Evolutionary conservation across 108 stramenopile species (phyloP), one percentile per base, ranked within the genome.

Genomic region (Cyclotella kingstonii): DNA sequence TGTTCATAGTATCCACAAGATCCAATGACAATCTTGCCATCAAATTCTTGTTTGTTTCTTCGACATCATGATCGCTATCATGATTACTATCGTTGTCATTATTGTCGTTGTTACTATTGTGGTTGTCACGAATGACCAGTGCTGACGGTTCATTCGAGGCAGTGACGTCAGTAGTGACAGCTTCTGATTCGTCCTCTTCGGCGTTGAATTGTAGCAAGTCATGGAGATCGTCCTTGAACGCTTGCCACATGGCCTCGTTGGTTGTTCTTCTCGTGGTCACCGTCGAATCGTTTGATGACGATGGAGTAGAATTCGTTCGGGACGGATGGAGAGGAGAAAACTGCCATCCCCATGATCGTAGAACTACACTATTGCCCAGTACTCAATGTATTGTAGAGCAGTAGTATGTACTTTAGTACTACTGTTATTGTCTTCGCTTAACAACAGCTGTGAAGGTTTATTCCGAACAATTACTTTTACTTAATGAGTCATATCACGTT

Each of bases 161-260:
- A 51, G 17, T 23, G 1, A n/a, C 7, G 17, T 50, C 46, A 1
- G 18, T 30, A 0, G 41, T 17, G 21, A 6, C 5, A 25, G 38
- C 23, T 3, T 39, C 34, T 5, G 12, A n/a, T 52, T 41, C 58
- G 8, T 33, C 41, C 33, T 48, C 55, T 8, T 36, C 19, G 11
- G 55, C 39, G 38, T 48, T 30, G 1, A 35, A 17, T 12, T n/a
- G 40, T 10, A 65, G 31, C 7, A 65, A 45, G 6, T 65, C 63
- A 11, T 47, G 12, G 6, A 65, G 26, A 19, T 65, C 63, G 5
- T 31, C 19, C 46, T 58, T 62, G 55, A 63, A 35, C 29, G 66
- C 66, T 39, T 54, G 39, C 66, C 66, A 66, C 66, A 66, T 63
- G 4, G 30, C n/a, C n/a, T n/a, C n/a, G n/a, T n/a, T 55, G 54